phyloP scores from a whole-genome alignment of 2,329 filamentous ascomycete genomes.

The Chalara sp. region DNA sequence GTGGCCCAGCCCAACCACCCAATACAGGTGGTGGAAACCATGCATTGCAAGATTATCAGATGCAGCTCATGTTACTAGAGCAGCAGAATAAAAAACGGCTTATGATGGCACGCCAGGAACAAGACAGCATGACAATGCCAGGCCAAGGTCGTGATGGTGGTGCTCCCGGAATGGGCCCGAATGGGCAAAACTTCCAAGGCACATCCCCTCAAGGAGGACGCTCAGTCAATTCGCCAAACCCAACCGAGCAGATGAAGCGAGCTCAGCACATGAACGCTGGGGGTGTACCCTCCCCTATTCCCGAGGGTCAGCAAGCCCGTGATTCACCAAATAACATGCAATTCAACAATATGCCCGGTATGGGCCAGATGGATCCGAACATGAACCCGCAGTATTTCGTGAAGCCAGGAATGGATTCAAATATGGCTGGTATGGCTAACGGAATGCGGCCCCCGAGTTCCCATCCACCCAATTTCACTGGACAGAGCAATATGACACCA shows the following conservation, averaged over 20 bases:
- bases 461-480: constrained; percentile 52
- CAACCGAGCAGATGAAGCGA: constrained; percentile 72
- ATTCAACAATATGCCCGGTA: constrained; percentile 44
- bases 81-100: constrained; percentile 84
- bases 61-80: constrained; percentile 81
- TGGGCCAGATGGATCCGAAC: constrained; percentile 52
- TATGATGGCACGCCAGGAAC: constrained; percentile 73
- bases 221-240: constrained; percentile 68
- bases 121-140: constrained; percentile 56
- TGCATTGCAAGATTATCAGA: constrained; percentile 80
- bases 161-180: constrained; percentile 45
- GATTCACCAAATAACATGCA: constrained; percentile 59
- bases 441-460: constrained; percentile 63
- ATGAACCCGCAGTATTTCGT: constrained; percentile 56
- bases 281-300: constrained; percentile 64
- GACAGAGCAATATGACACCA: constrained; percentile 47
- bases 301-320: constrained; percentile 58
- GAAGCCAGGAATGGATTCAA: constrained; percentile 42
- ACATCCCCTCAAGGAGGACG: constrained; percentile 62
- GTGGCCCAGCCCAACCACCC: constrained; percentile 44
- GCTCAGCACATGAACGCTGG: constrained; percentile 67
- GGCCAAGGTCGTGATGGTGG: constrained; percentile 42
- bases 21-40: constrained; percentile 48
- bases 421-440: constrained; percentile 54
- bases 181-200: constrained; percentile 58